Conservation (phyloP, 2,329 filamentous ascomycete genomes). For the Venturia oleaginea region DNA sequence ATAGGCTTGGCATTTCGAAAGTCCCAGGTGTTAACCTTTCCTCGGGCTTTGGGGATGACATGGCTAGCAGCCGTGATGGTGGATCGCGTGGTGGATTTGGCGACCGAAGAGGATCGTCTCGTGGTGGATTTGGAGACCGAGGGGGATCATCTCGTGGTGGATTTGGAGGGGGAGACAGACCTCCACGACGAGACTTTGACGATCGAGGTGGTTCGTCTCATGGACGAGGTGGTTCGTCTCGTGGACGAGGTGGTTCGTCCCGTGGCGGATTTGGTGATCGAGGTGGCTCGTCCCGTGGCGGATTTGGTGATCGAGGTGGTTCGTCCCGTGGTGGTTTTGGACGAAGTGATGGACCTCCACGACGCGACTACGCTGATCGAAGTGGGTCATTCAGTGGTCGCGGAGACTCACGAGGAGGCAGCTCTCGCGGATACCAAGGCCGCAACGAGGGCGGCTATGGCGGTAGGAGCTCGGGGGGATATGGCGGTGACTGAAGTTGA, state of each 20-base stretch:
- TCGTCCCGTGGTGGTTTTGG: neutral
- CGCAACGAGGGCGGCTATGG: conserved; percentile 7
- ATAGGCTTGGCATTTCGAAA: neutral
- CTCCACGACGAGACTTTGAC: neutral
- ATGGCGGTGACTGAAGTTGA: neutral
- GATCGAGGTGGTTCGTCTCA: neutral
- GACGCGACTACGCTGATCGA: neutral
- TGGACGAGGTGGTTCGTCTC: neutral
- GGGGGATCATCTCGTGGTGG: conserved; percentile 31
- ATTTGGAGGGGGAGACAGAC: conserved; percentile 13
- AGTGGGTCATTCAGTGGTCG: neutral
- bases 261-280: neutral
- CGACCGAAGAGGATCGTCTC: conserved; percentile 46
- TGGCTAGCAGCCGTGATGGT: conserved; percentile 41
- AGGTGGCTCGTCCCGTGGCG: neutral
- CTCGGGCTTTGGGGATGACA: conserved; percentile 28
- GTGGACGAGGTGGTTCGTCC: conserved; percentile 1
- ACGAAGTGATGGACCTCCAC: neutral
- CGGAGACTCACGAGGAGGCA: neutral
- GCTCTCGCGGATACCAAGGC: neutral
- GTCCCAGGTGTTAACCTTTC: conserved; percentile 16
- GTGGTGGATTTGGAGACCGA: conserved; percentile 39
- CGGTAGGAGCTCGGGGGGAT: neutral
- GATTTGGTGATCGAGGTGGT: conserved; percentile 1
- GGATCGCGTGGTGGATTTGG: conserved; percentile 31